Evolutionary conservation across 371 early-diverging fungal species (phyloP).

Genomic region (Sporodiniella umbellata): DNA sequence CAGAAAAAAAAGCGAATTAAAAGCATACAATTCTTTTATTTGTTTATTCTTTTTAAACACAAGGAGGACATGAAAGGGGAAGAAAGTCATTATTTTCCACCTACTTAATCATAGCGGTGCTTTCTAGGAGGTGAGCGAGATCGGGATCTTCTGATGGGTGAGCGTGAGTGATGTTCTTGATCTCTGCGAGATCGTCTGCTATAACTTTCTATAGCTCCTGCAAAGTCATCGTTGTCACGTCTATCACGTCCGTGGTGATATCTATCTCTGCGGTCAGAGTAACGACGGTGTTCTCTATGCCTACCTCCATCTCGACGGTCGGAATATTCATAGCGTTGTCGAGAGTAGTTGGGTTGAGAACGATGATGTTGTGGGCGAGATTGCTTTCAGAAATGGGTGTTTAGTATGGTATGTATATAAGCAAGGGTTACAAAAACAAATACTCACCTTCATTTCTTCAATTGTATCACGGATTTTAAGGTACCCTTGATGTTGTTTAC

Average conservation of each 20-base stretch:
- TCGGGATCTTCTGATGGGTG: constrained; percentile 24
- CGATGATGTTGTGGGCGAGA: too few relatives aligned
- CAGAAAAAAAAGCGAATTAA: too few relatives aligned
- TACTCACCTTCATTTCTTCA: constrained; percentile 66
- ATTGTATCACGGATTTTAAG: constrained; percentile 77
- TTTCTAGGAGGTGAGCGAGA: constrained; percentile 25
- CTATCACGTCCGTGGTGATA: constrained; percentile 33
- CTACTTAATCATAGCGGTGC: constrained; percentile 21
- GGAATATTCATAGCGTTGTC: constrained; percentile 47
- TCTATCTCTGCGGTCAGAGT: constrained; percentile 42
- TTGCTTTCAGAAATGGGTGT: too few relatives aligned
- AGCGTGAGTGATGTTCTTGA: too few relatives aligned
- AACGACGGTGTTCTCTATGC: constrained; percentile 53
- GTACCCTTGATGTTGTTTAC: constrained; percentile 90
- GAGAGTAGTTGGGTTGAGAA: constrained; percentile 32
- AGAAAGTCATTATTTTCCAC: too few relatives aligned
- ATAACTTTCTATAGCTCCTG: constrained; percentile 33
- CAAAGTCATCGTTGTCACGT: constrained; percentile 30
- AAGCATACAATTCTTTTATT: too few relatives aligned
- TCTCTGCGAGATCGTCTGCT: constrained; percentile 33
- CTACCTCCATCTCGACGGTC: constrained; percentile 53
- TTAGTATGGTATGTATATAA: not conserved
- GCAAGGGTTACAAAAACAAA: not conserved
- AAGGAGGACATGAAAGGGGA: too few relatives aligned
- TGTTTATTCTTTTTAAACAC: too few relatives aligned